phyloP scores from a whole-genome alignment of 176 grass and related monocot genomes.

The Musa acuminata region DNA sequence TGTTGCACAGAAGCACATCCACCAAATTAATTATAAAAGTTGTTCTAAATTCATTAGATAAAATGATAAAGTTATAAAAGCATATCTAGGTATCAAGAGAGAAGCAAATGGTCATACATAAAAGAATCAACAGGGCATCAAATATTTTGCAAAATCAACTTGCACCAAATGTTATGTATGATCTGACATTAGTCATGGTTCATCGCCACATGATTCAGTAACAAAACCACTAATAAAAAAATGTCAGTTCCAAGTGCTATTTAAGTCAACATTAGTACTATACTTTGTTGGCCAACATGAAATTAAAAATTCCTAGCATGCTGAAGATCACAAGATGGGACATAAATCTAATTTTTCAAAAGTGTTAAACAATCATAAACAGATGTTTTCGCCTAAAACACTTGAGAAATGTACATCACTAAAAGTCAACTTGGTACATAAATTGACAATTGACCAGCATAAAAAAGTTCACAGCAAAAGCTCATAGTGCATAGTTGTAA shows the following conservation, averaged over 20 bases:
- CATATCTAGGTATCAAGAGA: background rate
- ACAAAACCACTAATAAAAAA: background rate
- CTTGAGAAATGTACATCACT: too few relatives aligned
- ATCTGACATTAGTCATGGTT: background rate
- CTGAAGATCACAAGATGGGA: too few relatives aligned
- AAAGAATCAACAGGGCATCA: background rate
- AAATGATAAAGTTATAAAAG: background rate
- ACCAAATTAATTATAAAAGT: slow-evolving; percentile 1
- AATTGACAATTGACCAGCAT: too few relatives aligned
- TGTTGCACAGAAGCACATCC: slow-evolving; percentile 14
- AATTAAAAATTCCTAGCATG: too few relatives aligned
- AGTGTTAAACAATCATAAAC: too few relatives aligned
- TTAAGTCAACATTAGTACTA: background rate
- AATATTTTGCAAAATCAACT: background rate
- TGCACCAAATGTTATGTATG: background rate
- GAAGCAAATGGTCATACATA: background rate
- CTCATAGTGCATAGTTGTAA: too few relatives aligned
- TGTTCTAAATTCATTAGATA: slow-evolving; percentile 3
- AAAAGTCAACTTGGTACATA: too few relatives aligned
- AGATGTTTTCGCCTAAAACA: too few relatives aligned
- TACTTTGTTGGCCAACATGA: too few relatives aligned
- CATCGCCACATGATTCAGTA: background rate
- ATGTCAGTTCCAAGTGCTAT: background rate
- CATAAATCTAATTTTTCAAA: too few relatives aligned
- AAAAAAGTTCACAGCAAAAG: too few relatives aligned